A percentile compares a stretch with the other conserved stretches of the same genome.
phyloP scores from a whole-genome alignment of 345 rosid species.

The Citrus maxima region DNA sequence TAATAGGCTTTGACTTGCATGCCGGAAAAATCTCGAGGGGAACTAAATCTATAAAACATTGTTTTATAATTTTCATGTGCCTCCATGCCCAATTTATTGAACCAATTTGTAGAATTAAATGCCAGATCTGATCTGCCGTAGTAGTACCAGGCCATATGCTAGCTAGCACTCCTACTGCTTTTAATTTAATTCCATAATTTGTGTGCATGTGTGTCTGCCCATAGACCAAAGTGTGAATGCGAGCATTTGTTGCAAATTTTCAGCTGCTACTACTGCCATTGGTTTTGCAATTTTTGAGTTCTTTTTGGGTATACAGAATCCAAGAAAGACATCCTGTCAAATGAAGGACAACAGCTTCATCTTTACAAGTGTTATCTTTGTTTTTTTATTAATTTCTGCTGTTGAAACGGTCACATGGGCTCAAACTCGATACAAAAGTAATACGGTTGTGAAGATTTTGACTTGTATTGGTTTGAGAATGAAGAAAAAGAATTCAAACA shows the following conservation, averaged over 20 bases:
- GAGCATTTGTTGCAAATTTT: background rate
- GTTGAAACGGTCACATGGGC: background rate
- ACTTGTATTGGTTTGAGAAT: background rate
- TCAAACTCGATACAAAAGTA: background rate
- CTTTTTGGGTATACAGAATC: background rate
- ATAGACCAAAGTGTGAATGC: background rate
- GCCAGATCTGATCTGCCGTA: constrained; percentile 34
- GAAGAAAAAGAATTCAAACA: background rate
- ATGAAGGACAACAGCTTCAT: background rate
- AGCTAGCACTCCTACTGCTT: background rate
- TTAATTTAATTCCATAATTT: no score
- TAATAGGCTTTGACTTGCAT: constrained; percentile 3
- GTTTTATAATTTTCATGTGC: constrained; percentile 11
- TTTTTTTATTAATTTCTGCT: background rate
- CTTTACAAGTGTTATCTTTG: background rate
- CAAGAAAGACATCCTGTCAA: constrained; percentile 15
- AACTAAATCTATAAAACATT: background rate
- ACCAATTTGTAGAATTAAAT: background rate
- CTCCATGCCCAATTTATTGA: background rate
- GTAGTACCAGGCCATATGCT: constrained; percentile 5
- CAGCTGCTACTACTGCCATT: background rate
- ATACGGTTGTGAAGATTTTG: background rate
- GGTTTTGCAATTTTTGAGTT: background rate
- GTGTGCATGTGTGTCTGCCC: background rate
- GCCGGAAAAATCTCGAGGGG: background rate